A percentile compares a stretch with the other conserved stretches of the same genome.
phyloP scores from a whole-genome alignment of 495 filamentous ascomycete genomes.

The Tuber aestivum region DNA sequence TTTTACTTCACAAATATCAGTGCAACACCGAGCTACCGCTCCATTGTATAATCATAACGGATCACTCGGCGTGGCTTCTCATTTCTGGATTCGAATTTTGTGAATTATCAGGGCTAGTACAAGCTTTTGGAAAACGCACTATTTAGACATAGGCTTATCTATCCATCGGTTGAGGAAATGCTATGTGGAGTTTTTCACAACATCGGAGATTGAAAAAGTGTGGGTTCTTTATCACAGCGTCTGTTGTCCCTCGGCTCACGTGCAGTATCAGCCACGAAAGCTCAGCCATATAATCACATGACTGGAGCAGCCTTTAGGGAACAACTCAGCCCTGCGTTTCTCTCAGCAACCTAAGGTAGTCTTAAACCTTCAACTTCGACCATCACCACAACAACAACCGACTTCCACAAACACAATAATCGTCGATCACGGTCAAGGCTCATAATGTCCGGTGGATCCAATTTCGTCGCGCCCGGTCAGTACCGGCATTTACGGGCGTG shows the following conservation, averaged over 20 bases:
- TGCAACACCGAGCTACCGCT: background rate
- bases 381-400: constrained; percentile 44
- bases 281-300: background rate
- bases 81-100: background rate
- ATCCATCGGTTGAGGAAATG: background rate
- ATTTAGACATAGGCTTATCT: background rate
- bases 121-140: background rate
- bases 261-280: background rate
- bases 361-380: constrained; percentile 45
- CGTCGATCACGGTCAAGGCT: background rate
- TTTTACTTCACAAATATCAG: background rate
- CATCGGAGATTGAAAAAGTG: background rate
- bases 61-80: background rate
- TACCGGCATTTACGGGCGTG: constrained; percentile 84
- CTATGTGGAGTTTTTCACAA: background rate
- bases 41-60: background rate
- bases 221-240: background rate
- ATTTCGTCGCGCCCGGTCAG: constrained; percentile 59
- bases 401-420: background rate
- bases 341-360: background rate
- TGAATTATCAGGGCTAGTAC: background rate
- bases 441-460: constrained; percentile 47
- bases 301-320: background rate
- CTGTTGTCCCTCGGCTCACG: background rate
- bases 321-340: background rate